phyloP scores from a whole-genome alignment of 768 basidiomycete species.

The Leccinum barrowsii region DNA sequence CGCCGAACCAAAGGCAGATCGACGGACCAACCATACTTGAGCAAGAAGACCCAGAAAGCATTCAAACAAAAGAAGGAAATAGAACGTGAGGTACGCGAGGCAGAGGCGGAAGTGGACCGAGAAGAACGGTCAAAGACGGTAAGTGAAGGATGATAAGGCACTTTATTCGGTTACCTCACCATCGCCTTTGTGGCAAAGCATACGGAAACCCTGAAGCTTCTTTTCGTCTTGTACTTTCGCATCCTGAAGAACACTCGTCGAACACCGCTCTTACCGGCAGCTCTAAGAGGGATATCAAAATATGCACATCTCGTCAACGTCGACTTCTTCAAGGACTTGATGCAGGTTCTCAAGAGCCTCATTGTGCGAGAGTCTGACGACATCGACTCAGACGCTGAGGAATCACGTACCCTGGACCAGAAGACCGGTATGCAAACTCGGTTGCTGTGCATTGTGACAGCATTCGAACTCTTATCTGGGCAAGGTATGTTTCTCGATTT shows the following conservation, averaged over 20 bases:
- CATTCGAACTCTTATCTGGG: conserved; percentile 94
- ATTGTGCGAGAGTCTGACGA: conserved; percentile 50
- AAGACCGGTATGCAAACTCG: conserved; percentile 49
- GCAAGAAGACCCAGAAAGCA: conserved; percentile 87
- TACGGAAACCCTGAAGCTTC: conserved; percentile 95
- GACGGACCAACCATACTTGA: conserved; percentile 68
- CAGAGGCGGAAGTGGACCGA: conserved; percentile 88
- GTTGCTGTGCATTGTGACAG: conserved; percentile 87
- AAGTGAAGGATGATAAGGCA: conserved; percentile 33
- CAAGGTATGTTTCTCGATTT: conserved; percentile 58
- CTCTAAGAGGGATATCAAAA: conserved; percentile 86
- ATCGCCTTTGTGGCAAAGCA: conserved; percentile 53
- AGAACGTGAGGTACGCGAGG: conserved; percentile 88
- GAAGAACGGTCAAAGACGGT: conserved; percentile 85
- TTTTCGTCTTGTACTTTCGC: conserved; percentile 96
- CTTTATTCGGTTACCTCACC: conserved; percentile 14
- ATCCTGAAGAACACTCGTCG: conserved; percentile 84
- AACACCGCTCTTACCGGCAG: conserved; percentile 78
- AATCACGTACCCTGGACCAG: conserved; percentile 30
- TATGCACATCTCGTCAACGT: conserved; percentile 97
- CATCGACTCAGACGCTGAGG: conserved; percentile 37
- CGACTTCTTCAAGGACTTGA: conserved; percentile 96
- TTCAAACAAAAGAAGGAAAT: conserved; percentile 88
- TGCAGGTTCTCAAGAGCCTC: conserved; percentile 79
- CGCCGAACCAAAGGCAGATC: conserved; percentile 54